Conservation (phyloP, 805 yeast species). For the Lipomyces spencermartinsiae region DNA sequence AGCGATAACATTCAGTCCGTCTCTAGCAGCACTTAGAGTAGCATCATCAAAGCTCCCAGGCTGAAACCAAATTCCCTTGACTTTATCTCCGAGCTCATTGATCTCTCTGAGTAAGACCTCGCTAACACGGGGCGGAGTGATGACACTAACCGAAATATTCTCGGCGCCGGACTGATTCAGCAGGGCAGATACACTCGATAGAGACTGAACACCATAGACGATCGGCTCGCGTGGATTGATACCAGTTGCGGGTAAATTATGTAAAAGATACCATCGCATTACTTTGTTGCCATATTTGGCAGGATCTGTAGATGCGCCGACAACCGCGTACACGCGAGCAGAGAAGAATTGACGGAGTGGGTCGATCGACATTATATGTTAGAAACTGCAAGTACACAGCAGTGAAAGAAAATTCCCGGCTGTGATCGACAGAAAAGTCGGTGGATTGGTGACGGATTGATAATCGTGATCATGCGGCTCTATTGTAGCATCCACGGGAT, state of each 20-base stretch:
- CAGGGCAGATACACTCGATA: constrained; percentile 35
- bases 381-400: not conserved
- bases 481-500: no score
- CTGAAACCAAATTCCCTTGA: constrained; percentile 79
- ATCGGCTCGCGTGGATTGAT: constrained; percentile 63
- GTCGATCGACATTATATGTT: constrained; percentile 25
- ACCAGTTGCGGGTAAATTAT: constrained; percentile 65
- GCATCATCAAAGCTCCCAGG: constrained; percentile 74
- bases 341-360: constrained; percentile 52
- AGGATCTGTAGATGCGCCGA: constrained; percentile 73
- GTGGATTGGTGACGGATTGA: no score
- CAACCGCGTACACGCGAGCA: constrained; percentile 64
- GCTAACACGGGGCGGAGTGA: constrained; percentile 76
- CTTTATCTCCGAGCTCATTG: constrained; percentile 42
- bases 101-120: constrained; percentile 53
- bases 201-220: constrained; percentile 56
- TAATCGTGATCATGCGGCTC: no score
- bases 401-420: not conserved
- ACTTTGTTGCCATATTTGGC: constrained; percentile 74
- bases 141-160: constrained; percentile 64
- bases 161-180: constrained; percentile 44
- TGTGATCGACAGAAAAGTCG: no score
- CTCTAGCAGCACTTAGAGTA: constrained; percentile 50
- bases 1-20: constrained; percentile 49
- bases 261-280: constrained; percentile 67